Evolutionary conservation across 1,139 yeast species (phyloP), one percentile per base, ranked within the genome.

Genomic region (Diutina mesorugosa): DNA sequence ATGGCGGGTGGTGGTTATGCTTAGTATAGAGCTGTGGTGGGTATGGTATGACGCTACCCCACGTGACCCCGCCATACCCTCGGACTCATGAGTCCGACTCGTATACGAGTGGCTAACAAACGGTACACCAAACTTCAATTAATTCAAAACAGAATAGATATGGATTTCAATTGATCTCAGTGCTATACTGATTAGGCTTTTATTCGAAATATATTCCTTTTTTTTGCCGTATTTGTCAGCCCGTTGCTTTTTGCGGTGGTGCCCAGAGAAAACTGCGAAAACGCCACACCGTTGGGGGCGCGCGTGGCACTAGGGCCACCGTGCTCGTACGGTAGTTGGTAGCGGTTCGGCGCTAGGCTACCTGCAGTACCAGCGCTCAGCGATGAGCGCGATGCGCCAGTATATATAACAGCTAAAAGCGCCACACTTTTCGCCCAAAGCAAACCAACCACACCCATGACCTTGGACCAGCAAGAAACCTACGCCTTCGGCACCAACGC

Each of bases 401-500:
- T 21, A 10, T 35, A 12, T 35, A 35, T 35, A 35, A 35, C 6
- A 12, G 41, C 6, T 10, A 12, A 12, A 12, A 7, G 14, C 41
- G 41, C 41, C 41, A 35, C 41, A 35, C 41, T 35, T 35, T 10
- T 4, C 14, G 26, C 26, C 26, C n/a, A 10, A 35, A 12, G 41
- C 14, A 10, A 35, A 35, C 41, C 14, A 10, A 35, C 6, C 9
- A 8, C 35, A 7, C 35, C 18, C 45, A 50, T 50, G 53, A 50
- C 53, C 14, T 14, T 50, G 8, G 53, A 50, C 45, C 41, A 50
- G 4, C 53, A 50, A 18, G 41, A 50, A 32, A 32, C 41, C 29
- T 75, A 66, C 68, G 77, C 79, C 28, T 88, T 88, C 66, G 91
- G 88, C 60, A 88, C 96, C 58, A 78, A 78, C 65, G 96, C 96